Conservation (phyloP, 2,329 filamentous ascomycete species). For the Fusarium chaquense region DNA sequence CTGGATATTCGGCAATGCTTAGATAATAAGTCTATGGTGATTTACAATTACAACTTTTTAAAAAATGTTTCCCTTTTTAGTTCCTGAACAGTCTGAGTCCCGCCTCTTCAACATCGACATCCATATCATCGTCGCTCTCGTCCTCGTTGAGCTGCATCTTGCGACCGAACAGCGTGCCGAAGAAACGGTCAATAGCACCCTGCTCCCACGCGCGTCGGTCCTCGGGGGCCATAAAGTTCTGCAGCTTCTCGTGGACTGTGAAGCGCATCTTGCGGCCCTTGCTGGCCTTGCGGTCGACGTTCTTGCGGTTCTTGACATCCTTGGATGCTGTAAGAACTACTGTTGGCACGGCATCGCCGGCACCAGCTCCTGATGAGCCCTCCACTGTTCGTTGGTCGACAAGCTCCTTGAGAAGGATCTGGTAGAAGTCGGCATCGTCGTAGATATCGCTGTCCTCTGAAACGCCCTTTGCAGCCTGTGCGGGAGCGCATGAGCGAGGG, state of each 20-base stretch:
- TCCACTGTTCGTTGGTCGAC: slow-evolving; percentile 88
- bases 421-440: slow-evolving; percentile 96
- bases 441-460: slow-evolving; percentile 76
- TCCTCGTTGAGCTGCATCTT: slow-evolving; percentile 74
- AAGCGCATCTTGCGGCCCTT: slow-evolving; percentile 96
- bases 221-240: slow-evolving; percentile 97
- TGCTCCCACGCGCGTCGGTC: slow-evolving; percentile 84
- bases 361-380: slow-evolving; percentile 59
- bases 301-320: slow-evolving; percentile 83
- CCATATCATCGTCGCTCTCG: slow-evolving; percentile 63
- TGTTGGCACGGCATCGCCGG: slow-evolving; percentile 62
- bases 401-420: slow-evolving; percentile 89
- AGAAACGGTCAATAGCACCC: slow-evolving; percentile 81
- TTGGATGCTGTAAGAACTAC: slow-evolving; percentile 76
- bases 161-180: slow-evolving; percentile 79
- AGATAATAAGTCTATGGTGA: slow-evolving; percentile 19
- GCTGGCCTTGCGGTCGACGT: slow-evolving; percentile 92
- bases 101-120: slow-evolving; percentile 65
- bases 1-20: slow-evolving; percentile 31
- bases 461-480: slow-evolving; percentile 70
- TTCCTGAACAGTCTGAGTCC: slow-evolving; percentile 66
- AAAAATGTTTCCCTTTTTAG: slow-evolving; percentile 33
- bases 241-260: slow-evolving; percentile 94
- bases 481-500: slow-evolving; percentile 80
- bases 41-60: slow-evolving; percentile 30